Percentiles rank a stretch among this genome's conserved stretches.
These are phyloP conservation scores for Trametes punicea DNA, from an alignment of 768 basidiomycete genomes.

Conservation along the genomic window DNA sequence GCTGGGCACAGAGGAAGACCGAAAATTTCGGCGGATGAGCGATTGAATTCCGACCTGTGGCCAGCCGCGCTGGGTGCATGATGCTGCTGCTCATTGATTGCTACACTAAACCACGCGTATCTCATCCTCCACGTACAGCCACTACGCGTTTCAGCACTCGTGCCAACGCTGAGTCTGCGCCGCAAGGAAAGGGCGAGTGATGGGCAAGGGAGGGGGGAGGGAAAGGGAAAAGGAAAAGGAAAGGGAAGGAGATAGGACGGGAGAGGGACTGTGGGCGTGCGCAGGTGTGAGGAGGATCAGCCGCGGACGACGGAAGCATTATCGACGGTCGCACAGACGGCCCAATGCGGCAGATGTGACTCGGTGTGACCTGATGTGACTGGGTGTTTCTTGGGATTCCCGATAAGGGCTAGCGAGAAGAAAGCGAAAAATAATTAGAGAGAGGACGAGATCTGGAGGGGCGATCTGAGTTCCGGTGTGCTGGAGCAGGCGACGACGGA, in stretches of 20 bases:
- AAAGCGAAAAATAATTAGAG: slow-evolving; percentile 17
- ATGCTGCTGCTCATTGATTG: neutral
- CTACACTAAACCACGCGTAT: slow-evolving; percentile 8
- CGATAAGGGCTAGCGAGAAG: slow-evolving; percentile 10
- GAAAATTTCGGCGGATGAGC: slow-evolving; percentile 12
- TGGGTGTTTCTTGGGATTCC: neutral
- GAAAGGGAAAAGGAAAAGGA: too few species aligned
- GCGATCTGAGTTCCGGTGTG: slow-evolving; percentile 3
- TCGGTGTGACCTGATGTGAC: slow-evolving; percentile 14
- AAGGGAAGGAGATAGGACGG: neutral
- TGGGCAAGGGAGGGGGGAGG: neutral
- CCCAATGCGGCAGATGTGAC: neutral
- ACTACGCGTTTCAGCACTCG: neutral
- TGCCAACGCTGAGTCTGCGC: neutral
- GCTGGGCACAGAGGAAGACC: neutral
- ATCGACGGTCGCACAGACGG: neutral
- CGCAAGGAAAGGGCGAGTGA: neutral
- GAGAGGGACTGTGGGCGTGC: too few species aligned
- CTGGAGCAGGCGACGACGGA: too few species aligned
- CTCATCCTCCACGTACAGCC: slow-evolving; percentile 2
- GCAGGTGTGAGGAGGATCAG: slow-evolving; percentile 2
- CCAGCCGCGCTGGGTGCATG: neutral
- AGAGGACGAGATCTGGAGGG: neutral
- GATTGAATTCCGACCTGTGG: slow-evolving; percentile 14
- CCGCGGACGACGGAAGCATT: neutral